These are phyloP conservation scores for Mycena crocata DNA, from an alignment of 768 basidiomycete genomes.

Conservation along the genomic window DNA sequence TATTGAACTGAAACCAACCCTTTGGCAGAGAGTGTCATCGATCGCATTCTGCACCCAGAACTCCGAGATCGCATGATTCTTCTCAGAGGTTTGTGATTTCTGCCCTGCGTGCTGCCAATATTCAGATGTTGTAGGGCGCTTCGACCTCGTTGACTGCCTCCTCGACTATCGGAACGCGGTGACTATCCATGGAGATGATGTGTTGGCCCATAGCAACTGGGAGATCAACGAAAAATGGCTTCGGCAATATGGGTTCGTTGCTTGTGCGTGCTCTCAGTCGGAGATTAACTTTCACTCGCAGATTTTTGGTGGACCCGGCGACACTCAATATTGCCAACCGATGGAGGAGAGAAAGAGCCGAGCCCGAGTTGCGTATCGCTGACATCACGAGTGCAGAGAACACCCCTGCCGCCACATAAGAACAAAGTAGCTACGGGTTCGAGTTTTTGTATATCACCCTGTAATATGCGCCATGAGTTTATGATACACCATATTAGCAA, in stretches of 20 bases:
- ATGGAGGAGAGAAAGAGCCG: conserved; percentile 90
- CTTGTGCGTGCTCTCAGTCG: neutral
- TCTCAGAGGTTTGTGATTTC: conserved; percentile 69
- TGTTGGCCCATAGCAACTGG: conserved; percentile 91
- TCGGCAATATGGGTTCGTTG: conserved; percentile 79
- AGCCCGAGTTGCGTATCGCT: conserved; percentile 70
- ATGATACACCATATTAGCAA: neutral
- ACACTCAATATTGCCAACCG: conserved; percentile 81
- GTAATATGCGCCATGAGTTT: conserved; percentile 11
- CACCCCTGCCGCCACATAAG: conserved; percentile 40
- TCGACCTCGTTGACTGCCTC: conserved; percentile 84
- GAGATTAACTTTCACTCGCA: conserved; percentile 43
- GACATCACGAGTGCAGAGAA: conserved; percentile 59
- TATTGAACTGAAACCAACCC: conserved; percentile 2
- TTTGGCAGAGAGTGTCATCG: conserved; percentile 88
- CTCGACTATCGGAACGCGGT: conserved; percentile 76
- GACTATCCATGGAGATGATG: conserved; percentile 90
- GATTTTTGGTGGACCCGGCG: conserved; percentile 82
- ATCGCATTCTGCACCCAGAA: conserved; percentile 89
- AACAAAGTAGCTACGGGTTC: neutral
- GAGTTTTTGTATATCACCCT: conserved; percentile 29
- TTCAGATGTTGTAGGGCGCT: conserved; percentile 63
- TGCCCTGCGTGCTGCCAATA: conserved; percentile 5
- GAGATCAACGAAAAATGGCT: conserved; percentile 89
- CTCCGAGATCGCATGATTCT: conserved; percentile 93